Base-by-base conservation (phyloP, 352 stramenopile species). In the Vaucheria bursata region DNA sequence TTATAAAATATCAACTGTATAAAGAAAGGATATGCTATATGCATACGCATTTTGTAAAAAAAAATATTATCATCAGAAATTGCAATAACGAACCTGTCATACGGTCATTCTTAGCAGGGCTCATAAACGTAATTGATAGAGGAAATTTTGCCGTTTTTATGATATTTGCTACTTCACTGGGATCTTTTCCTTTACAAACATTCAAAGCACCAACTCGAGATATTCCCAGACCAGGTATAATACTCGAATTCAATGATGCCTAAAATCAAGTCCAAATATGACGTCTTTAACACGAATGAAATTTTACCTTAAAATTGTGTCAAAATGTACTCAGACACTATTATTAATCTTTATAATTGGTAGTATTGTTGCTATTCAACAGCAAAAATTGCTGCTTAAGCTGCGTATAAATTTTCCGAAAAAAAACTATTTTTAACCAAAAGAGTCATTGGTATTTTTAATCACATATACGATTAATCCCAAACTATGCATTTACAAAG, bases 121-220 rank as follows among this genome's bases (percentile, higher is more conserved):
- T n/a, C n/a, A n/a, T n/a, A n/a, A n/a, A n/a, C n/a, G n/a, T n/a
- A n/a, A 69, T 6, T 38, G 59, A 34, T 6, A 69, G 59, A 6
- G 59, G 59, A 4, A 5, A 18, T 38, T 8, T 34, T 4, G 59
- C 59, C 18, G 59, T 18, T 38, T 18, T 69, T 34, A 69, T 69
- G 59, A 18, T 18, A 25, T 40, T 4, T 5, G 6, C 35, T 32
- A 73, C 35, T 35, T 59, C 29, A 36, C 5, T 29, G 6, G 73
- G n/a, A n/a, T 66, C 38, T 37, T 72, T 80, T 31, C 70, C 75
- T 7, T 79, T 67, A 64, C 75, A 81, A 39, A 67, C 74, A 4
- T 34, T 74, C 52, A 1, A 70, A 4, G 12, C 73, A 1, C 35
- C 64, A 18, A 76, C 45, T 66, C 5, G 8, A 5, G 71, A 76